A percentile compares a stretch with the other conserved stretches of the same genome.
Conservation (phyloP, 139 green algal genomes). For the Tetraselmis chui region DNA sequence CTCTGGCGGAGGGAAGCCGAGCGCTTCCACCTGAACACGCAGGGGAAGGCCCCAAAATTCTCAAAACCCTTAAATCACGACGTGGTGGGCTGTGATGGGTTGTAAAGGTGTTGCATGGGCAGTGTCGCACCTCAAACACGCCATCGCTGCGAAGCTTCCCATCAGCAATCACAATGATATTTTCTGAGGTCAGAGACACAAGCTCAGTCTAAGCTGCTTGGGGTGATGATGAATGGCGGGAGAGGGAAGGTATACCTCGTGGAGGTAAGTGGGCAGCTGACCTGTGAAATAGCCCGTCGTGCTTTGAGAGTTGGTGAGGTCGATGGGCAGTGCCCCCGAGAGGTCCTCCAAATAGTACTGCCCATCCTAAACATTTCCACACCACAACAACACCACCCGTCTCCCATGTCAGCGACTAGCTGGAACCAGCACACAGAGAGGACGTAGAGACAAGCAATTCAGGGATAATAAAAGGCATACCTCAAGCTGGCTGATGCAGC, state of each 20-base stretch:
- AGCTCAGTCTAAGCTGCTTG: neutral
- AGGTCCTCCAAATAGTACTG: conserved; percentile 73
- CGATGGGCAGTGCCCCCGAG: conserved; percentile 59
- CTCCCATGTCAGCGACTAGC: too few species aligned
- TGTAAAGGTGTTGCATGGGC: too few species aligned
- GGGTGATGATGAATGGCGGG: neutral
- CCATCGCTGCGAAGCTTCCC: conserved; percentile 57
- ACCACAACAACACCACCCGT: too few species aligned
- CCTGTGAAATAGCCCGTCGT: conserved; percentile 65
- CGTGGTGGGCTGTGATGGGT: too few species aligned
- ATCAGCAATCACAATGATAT: conserved; percentile 82
- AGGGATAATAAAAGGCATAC: too few species aligned
- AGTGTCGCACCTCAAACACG: conserved; percentile 45
- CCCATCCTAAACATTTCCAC: neutral
- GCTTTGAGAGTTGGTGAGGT: conserved; percentile 54
- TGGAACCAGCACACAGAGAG: too few species aligned
- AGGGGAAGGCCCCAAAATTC: too few species aligned
- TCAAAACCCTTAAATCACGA: too few species aligned
- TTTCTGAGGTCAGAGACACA: conserved; percentile 43
- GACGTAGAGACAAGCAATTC: too few species aligned
- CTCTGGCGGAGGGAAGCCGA: conserved; percentile 72
- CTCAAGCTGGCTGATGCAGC: conserved; percentile 66
- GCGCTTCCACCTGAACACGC: conserved; percentile 11
- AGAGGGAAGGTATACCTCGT: too few species aligned
- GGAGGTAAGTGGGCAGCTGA: too few species aligned